Conservation (phyloP, 441 rosid genomes). For the Aquilaria agallochum region DNA sequence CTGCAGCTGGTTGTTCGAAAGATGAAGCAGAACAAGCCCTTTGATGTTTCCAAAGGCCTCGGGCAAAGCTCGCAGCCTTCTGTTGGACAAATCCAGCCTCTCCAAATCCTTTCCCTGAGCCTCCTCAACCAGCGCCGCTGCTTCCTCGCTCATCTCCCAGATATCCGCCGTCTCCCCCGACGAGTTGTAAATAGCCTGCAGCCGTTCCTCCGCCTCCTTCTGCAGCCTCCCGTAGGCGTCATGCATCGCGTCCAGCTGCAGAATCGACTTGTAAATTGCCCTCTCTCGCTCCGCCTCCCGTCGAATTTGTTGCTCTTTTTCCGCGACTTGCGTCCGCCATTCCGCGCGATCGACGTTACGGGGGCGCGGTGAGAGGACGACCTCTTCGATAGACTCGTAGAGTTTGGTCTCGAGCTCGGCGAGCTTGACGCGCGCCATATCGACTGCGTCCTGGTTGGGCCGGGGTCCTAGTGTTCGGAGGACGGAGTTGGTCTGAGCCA, state of each 20-base stretch:
- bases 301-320: slow-evolving; percentile 52
- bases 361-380: slow-evolving; percentile 54
- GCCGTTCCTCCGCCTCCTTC: slow-evolving; percentile 63
- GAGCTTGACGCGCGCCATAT: slow-evolving; percentile 49
- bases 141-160: slow-evolving; percentile 45
- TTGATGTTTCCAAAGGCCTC: slow-evolving; percentile 68
- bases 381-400: slow-evolving; percentile 56
- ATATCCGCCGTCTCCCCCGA: slow-evolving; percentile 33
- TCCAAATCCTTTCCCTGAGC: slow-evolving; percentile 44
- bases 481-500: slow-evolving; percentile 61
- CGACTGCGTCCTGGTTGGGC: slow-evolving; percentile 81
- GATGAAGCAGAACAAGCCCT: slow-evolving; percentile 49
- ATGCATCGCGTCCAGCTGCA: slow-evolving; percentile 71
- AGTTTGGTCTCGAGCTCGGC: slow-evolving; percentile 43
- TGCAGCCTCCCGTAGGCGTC: slow-evolving; percentile 53
- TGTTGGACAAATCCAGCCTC: slow-evolving; percentile 47
- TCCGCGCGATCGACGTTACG: slow-evolving; percentile 34
- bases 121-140: slow-evolving; percentile 45
- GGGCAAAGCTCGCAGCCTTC: slow-evolving; percentile 51
- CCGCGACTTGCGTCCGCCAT: slow-evolving; percentile 44
- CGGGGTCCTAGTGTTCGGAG: slow-evolving; percentile 74
- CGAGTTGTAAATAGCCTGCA: slow-evolving; percentile 57
- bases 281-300: slow-evolving; percentile 54
- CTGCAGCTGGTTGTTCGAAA: slow-evolving; percentile 66
- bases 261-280: slow-evolving; percentile 34